phyloP scores from a whole-genome alignment of 2,329 filamentous ascomycete genomes.

The Exophiala sideris region DNA sequence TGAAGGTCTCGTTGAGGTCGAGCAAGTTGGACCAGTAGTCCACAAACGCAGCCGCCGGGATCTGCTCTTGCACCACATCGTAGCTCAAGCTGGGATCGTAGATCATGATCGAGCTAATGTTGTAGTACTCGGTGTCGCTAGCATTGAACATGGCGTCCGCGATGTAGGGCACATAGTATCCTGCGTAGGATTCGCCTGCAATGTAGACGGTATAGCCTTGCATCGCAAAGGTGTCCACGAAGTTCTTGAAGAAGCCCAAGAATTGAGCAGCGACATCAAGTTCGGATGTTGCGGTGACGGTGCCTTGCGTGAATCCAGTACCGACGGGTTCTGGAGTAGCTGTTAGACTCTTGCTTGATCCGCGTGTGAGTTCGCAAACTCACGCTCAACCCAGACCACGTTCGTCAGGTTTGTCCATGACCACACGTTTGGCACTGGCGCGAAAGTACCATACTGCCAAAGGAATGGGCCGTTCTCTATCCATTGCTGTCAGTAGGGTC shows the following conservation, averaged over 20 bases:
- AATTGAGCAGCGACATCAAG: slow-evolving; percentile 69
- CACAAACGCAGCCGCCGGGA: slow-evolving; percentile 41
- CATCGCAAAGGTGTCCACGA: slow-evolving; percentile 66
- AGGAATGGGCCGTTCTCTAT: slow-evolving; percentile 35
- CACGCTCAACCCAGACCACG: slow-evolving; percentile 68
- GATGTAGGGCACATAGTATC: slow-evolving; percentile 67
- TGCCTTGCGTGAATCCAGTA: slow-evolving; percentile 68
- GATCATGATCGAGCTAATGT: slow-evolving; percentile 66
- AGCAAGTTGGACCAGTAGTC: slow-evolving; percentile 43
- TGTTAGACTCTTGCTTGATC: background rate
- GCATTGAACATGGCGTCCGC: slow-evolving; percentile 68
- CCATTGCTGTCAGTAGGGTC: background rate
- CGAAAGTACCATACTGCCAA: slow-evolving; percentile 32
- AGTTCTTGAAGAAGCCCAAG: slow-evolving; percentile 75
- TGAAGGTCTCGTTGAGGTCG: slow-evolving; percentile 44
- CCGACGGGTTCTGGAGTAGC: slow-evolving; percentile 39
- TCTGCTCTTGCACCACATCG: slow-evolving; percentile 49
- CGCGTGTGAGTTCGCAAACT: slow-evolving; percentile 1
- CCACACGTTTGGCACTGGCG: slow-evolving; percentile 44
- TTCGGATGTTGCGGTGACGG: slow-evolving; percentile 61
- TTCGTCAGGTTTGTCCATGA: slow-evolving; percentile 75
- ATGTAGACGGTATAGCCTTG: slow-evolving; percentile 69
- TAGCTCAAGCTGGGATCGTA: slow-evolving; percentile 67
- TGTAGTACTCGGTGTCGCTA: slow-evolving; percentile 64
- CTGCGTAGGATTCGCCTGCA: slow-evolving; percentile 53